Evolutionary conservation across 2,329 filamentous ascomycete genomes (phyloP), one percentile per base, ranked within the genome.

Genomic region (Fusarium marasasianum): DNA sequence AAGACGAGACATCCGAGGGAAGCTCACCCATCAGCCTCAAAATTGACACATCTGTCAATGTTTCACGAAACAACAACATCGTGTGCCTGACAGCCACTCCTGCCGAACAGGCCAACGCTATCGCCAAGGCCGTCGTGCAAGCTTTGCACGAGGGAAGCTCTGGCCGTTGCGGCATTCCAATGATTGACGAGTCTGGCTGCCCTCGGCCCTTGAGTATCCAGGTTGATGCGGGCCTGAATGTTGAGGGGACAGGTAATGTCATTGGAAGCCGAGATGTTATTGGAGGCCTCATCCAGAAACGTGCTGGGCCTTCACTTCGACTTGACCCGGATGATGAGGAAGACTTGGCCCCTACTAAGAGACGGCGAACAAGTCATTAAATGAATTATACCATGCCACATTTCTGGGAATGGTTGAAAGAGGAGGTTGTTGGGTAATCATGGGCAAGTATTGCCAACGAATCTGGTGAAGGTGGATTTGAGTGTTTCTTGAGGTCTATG

Each of bases 11-110:
- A 26, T 54, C 47, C 1, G 77, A 80, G 41, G 75, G 78, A 15
- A 72, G 79, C 50, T 83, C 83, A 4, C 80, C 86, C 54, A 83
- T 89, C 66, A 82, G 79, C 55, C 79, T 90, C 50, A 81, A 80
- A 22, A 86, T 91, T 80, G 85, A 86, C 73, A 84, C 86, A 22
- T 83, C 85, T 2, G 78, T 89, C 75, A 81, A 76, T 67, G 81
- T 90, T 73, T 79, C 80, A 43, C 85, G 84, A 69, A 82, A 83
- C 78, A 82, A 85, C 78, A 91, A 90, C 78, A 77, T 87, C 55
- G 79, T 89, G 51, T 84, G 84, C 26, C 77, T 88, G 26, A 75
- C 80, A 1, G 77, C 82, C 8, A 81, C 84, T 10, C 82, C 85
- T 3, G 78, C 82, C 10, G 78, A 80, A 9, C 81, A 83, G 53